A percentile compares a stretch with the other conserved stretches of the same genome.
Conservation (phyloP, 257 asterid genomes). For the Cordia subcordata region DNA sequence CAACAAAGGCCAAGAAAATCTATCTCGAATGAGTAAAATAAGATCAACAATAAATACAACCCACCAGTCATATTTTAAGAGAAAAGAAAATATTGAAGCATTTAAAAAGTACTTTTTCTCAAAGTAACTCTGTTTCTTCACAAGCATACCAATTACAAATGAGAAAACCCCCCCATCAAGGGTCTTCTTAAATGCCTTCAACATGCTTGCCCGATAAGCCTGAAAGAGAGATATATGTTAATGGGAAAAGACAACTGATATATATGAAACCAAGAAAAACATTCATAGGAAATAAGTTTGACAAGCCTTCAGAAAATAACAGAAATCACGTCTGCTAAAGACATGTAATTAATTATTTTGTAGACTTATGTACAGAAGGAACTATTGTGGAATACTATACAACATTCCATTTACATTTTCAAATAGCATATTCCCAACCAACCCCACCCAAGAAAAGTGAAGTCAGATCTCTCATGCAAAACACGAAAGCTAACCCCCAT, state of each 20-base stretch:
- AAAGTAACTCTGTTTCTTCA: slow-evolving; percentile 19
- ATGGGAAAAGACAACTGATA: slow-evolving; percentile 6
- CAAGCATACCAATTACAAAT: slow-evolving; percentile 84
- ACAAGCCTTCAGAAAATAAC: too few species aligned
- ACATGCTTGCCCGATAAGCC: slow-evolving; percentile 99
- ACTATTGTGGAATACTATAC: too few species aligned
- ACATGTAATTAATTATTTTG: too few species aligned
- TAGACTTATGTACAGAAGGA: too few species aligned
- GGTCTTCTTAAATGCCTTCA: slow-evolving; percentile 97
- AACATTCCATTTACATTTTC: too few species aligned
- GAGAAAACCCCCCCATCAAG: slow-evolving; percentile 94
- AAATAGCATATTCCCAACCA: too few species aligned
- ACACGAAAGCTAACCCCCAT: too few species aligned
- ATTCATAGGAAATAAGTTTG: neutral
- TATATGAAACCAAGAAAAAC: slow-evolving; percentile 3
- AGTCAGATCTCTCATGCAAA: too few species aligned
- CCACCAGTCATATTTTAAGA: slow-evolving; percentile 10
- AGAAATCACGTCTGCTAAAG: too few species aligned
- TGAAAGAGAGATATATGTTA: slow-evolving; percentile 32
- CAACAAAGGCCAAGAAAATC: slow-evolving; percentile 11
- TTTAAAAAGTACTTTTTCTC: slow-evolving; percentile 9
- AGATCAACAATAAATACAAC: slow-evolving; percentile 4
- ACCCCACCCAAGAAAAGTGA: too few species aligned
- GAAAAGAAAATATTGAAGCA: slow-evolving; percentile 8
- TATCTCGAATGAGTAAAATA: slow-evolving; percentile 5